Base-by-base conservation (phyloP, 108 stramenopile species). In the Nitzschia sp. region DNA sequence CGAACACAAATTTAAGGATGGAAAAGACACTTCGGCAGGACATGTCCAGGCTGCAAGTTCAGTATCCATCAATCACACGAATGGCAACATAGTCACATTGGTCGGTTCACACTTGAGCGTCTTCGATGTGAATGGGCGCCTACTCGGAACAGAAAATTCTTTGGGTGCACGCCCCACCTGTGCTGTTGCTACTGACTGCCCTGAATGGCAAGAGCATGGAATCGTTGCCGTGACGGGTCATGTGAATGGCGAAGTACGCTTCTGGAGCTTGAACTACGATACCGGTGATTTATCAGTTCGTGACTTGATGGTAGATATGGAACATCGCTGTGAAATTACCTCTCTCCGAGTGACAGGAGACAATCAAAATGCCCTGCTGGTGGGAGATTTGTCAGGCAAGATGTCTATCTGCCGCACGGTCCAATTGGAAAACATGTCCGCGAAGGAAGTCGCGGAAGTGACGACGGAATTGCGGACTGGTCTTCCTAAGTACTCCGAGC, bases 201-300 rank as follows among this genome's bases (percentile, higher is more conserved):
- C 94, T 26, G 92, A 96, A 68, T 98, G 97, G 97, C 93, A 84
- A 75, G 83, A 94, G 53, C 61, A 87, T 46, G 97, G 97, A 19
- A 89, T 96, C 53, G 91, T 92, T 23, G 93, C 84, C 28, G 91
- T 97, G 26, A 95, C 96, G 17, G 97, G 97, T 23, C 97, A 98
- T 65, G 80, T 84, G 63, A 92, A 93, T 66, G 97, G 97, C n/a
- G 86, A 95, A 69, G 85, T 97, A 15, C 77, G 83, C 19, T 82
- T 98, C 30, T 98, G 97, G 97, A 81, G 88, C 22, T 64, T 96
- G 27, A 78, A 91, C 66, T 81, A 84, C 63, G 67, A 84, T 23
- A 77, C 68, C 0, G 63, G 58, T n/a, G 59, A 74, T 45, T 59
- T 93, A 25, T 68, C 73, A 1, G 58, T 85, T 46, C 78, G 81